Base-by-base conservation (phyloP, 129 eudicot species). In the Calendula officinalis region DNA sequence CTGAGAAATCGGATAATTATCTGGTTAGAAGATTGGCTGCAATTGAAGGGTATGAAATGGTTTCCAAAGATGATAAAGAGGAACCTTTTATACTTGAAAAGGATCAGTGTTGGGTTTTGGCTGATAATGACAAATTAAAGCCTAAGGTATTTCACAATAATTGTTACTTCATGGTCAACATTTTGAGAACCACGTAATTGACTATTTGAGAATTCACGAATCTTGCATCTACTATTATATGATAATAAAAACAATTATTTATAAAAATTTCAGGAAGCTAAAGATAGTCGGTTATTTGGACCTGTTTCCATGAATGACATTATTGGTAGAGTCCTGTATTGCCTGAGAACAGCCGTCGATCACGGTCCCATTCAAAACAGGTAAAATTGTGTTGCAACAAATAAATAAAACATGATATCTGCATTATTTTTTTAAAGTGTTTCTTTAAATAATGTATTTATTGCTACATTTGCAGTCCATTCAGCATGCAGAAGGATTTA, bases 341-440 rank as follows among this genome's bases (percentile, higher is more conserved):
- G 88, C 75, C 79, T 91, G 64, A 81, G 86, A 62, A 79, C 73
- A 4, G 95, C 95, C 0, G 95, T 91, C 9, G 97, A 91, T 80
- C 97, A 91, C 56, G 95, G 95, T 41, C 95, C 95, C 64, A 74
- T 91, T 49, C 85, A 73, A 62, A 91, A 91, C 72, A 91, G 97
- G 97, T 87, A 41, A 40, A 5, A 5, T 40, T 40, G 9, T 8
- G 38, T 70, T 37, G 44, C 17, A 37, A 35, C 3, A 47, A 30
- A 38, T 77, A 5, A 58, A 62, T 15, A 45, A 13, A 15, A 39
- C 16, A 36, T 56, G 3, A 16, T n/a, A n/a, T n/a, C n/a, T n/a
- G n/a, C n/a, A n/a, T n/a, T n/a, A n/a, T n/a, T n/a, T n/a, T n/a
- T n/a, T n/a, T n/a, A n/a, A n/a, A 10, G 2, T 3, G 55, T 8